Evolutionary conservation across 106 monocot genomes (phyloP).

Genomic region (Iris macrosiphon): DNA sequence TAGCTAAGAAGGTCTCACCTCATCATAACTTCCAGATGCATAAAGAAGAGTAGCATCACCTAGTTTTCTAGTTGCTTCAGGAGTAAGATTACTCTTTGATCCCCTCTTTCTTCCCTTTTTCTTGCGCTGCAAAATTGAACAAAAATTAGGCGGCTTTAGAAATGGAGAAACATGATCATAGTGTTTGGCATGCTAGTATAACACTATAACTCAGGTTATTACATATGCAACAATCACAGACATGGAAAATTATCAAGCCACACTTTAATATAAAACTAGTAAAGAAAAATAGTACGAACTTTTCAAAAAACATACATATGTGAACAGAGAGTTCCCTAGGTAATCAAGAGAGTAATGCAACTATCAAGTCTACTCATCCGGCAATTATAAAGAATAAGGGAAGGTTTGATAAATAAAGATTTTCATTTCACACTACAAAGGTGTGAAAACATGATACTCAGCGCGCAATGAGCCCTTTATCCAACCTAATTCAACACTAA

Average conservation of each 20-base stretch:
- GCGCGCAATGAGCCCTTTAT: background rate
- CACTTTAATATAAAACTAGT: too few relatives aligned
- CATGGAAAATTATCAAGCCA: too few relatives aligned
- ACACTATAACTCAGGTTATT: too few relatives aligned
- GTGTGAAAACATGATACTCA: background rate
- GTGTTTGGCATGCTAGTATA: too few relatives aligned
- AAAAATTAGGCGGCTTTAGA: background rate
- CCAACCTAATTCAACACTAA: background rate
- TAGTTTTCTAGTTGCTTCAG: conserved; percentile 67
- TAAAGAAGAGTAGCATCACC: conserved; percentile 86
- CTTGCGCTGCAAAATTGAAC: conserved; percentile 30
- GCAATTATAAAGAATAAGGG: too few relatives aligned
- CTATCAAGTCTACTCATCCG: background rate
- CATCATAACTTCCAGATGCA: conserved; percentile 58
- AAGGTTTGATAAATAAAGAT: background rate
- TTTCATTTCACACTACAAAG: background rate
- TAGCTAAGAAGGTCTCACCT: conserved; percentile 29
- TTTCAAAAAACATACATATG: too few relatives aligned
- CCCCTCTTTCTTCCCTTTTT: conserved; percentile 81
- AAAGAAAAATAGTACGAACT: too few relatives aligned
- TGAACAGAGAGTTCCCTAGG: too few relatives aligned
- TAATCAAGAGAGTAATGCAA: background rate
- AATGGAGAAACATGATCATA: background rate
- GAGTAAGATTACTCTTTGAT: conserved; percentile 54
- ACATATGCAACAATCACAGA: too few relatives aligned